These are phyloP conservation scores for Epichloe uncinata DNA, from an alignment of 2,329 filamentous ascomycete genomes.

Conservation along the genomic window DNA sequence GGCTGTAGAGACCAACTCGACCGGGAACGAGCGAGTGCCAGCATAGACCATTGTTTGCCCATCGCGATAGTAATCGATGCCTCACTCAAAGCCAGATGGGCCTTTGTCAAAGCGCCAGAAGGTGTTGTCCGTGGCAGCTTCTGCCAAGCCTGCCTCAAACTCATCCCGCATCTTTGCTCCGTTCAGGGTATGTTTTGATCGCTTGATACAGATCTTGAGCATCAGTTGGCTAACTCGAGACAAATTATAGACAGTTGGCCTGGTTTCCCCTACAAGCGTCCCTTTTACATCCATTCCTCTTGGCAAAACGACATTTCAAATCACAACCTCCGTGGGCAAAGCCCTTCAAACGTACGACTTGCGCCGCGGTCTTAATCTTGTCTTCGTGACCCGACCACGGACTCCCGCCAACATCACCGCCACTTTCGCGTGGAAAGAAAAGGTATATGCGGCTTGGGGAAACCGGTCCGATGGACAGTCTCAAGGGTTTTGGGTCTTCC, in stretches of 20 bases:
- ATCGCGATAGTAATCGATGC: slow-evolving; percentile 27
- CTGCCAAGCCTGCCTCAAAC: slow-evolving; percentile 26
- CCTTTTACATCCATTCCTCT: slow-evolving; percentile 82
- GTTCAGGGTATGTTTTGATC: slow-evolving; percentile 56
- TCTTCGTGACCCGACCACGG: slow-evolving; percentile 86
- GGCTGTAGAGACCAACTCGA: background rate
- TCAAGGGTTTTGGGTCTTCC: slow-evolving; percentile 79
- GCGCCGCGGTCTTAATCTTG: slow-evolving; percentile 74
- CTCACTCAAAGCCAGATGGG: slow-evolving; percentile 43
- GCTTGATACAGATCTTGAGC: background rate
- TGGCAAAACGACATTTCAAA: slow-evolving; percentile 91
- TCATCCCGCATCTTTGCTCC: slow-evolving; percentile 82
- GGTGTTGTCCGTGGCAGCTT: slow-evolving; percentile 29
- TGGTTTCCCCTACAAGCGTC: slow-evolving; percentile 81
- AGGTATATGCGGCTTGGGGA: slow-evolving; percentile 83
- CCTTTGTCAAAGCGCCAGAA: slow-evolving; percentile 70
- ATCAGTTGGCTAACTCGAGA: slow-evolving; percentile 4
- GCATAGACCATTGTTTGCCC: background rate
- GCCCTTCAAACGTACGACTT: slow-evolving; percentile 94
- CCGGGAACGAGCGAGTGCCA: background rate
- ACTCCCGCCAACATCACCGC: slow-evolving; percentile 79
- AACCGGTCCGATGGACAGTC: slow-evolving; percentile 35
- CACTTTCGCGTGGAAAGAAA: slow-evolving; percentile 75
- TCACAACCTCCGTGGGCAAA: slow-evolving; percentile 86
- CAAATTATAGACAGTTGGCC: slow-evolving; percentile 60